Base-by-base conservation (phyloP, 805 yeast species). In the Candida loeiensis region DNA sequence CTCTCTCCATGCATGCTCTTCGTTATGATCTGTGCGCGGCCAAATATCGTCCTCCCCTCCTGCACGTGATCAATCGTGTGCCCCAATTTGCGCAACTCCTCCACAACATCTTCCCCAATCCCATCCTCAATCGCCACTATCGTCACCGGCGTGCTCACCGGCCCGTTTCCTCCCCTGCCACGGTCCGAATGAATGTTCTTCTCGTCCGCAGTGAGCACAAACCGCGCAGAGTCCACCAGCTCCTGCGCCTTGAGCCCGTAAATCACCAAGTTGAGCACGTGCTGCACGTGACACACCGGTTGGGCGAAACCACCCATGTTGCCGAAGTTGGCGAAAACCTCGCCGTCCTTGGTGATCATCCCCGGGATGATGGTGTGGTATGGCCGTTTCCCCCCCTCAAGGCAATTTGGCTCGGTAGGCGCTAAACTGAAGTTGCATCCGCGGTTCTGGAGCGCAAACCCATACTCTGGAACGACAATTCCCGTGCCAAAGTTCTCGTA, bases 281-380 rank as follows among this genome's bases (percentile, higher is more conserved):
- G 90, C 56, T 84, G 91, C 5, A 85, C 79, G 50, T 85, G 95
- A 2, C 90, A 90, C 50, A 83, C 87, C 2, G 95, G 95, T 58
- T 86, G 95, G 66, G 81, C 84, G 63, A 79, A 85, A 0, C 91
- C 95, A 13, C 95, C 95, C 88, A 84, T 85, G 45, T 82, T 85
- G 36, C 91, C 93, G 49, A 72, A 81, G n/a, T 82, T 63, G 1
- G 89, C 88, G 51, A 71, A 80, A n/a, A 85, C 59, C 4, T 54
- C 49, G 14, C 56, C 59, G 19, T 74, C 76, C 19, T 64, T 70
- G 11, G 95, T 85, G 21, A 85, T 74, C 80, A 85, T 74, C 0
- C 88, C 86, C 1, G 95, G 95, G 44, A 85, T 85, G 43, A 85
- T 85, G 0, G 95, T 86, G 53, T 86, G 95, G 58, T 84, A 85